Conservation (phyloP, 2,329 filamentous ascomycete species). For the Colletotrichum tanaceti region DNA sequence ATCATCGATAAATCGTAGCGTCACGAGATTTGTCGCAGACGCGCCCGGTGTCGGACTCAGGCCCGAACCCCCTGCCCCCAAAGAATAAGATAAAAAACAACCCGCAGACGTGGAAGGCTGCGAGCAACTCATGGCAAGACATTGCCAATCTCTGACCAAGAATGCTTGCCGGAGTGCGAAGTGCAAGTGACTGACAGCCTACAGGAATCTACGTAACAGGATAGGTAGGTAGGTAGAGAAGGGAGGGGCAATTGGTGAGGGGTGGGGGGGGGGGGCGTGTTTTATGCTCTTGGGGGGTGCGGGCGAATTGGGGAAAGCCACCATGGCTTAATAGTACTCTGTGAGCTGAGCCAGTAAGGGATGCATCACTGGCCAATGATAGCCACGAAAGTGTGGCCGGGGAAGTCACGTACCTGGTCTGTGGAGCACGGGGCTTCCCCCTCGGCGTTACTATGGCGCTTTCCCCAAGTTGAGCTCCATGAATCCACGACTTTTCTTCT, state of each 20-base stretch:
- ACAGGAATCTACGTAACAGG: too few relatives aligned
- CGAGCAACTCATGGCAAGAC: constrained; percentile 30
- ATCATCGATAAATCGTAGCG: too few relatives aligned
- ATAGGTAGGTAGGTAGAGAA: too few relatives aligned
- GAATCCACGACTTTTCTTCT: constrained; percentile 1
- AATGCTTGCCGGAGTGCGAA: neutral
- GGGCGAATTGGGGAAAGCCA: constrained; percentile 10
- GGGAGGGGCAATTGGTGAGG: neutral
- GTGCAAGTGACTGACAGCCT: neutral
- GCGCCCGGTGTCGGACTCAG: constrained; percentile 19
- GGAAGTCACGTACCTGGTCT: neutral
- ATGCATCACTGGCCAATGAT: constrained; percentile 27
- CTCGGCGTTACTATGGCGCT: constrained; percentile 40
- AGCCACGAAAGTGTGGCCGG: constrained; percentile 12
- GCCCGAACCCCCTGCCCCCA: neutral
- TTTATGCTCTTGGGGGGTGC: neutral
- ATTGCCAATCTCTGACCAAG: constrained; percentile 22
- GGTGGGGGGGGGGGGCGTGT: neutral
- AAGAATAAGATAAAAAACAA: neutral
- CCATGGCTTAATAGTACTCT: too few relatives aligned
- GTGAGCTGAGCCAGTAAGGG: constrained; percentile 3
- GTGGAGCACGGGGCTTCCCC: constrained; percentile 1
- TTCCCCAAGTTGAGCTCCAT: constrained; percentile 36
- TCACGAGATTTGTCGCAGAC: neutral
- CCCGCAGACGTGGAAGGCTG: constrained; percentile 27